A percentile compares a stretch with the other conserved stretches of the same genome.
These are phyloP conservation scores for Evansstolkia leycettana DNA, from an alignment of 495 filamentous ascomycete genomes.

Conservation along the genomic window DNA sequence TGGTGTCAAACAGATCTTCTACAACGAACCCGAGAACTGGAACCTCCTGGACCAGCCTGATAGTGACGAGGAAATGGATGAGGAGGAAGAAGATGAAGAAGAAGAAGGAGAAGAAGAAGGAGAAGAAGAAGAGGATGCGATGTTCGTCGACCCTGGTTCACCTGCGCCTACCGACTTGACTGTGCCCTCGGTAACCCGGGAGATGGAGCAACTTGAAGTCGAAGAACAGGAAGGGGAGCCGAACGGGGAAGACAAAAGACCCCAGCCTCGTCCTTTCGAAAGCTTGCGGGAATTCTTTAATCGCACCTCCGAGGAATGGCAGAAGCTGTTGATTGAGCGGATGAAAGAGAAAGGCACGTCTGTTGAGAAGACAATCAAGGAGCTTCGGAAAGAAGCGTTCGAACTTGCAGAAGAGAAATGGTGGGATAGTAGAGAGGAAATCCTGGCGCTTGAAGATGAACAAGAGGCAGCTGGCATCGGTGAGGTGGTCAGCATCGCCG, in stretches of 20 bases:
- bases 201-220: slow-evolving; percentile 49
- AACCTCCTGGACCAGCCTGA: slow-evolving; percentile 58
- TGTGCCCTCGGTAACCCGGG: slow-evolving; percentile 33
- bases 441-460: slow-evolving; percentile 85
- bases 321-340: slow-evolving; percentile 63
- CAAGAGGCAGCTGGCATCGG: slow-evolving; percentile 93
- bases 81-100: slow-evolving; percentile 53
- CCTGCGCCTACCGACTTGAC: slow-evolving; percentile 24
- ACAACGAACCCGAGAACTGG: slow-evolving; percentile 76
- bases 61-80: slow-evolving; percentile 57
- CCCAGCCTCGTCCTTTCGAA: slow-evolving; percentile 72
- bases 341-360: slow-evolving; percentile 44
- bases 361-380: slow-evolving; percentile 61
- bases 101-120: slow-evolving; percentile 44
- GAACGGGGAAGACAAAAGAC: slow-evolving; percentile 31
- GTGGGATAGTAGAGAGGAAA: slow-evolving; percentile 97
- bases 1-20: slow-evolving; percentile 81
- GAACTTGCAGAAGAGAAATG: slow-evolving; percentile 85
- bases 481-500: slow-evolving; percentile 80
- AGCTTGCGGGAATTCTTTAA: slow-evolving; percentile 83
- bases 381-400: slow-evolving; percentile 82
- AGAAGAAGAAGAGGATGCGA: slow-evolving; percentile 27
- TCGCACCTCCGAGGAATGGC: slow-evolving; percentile 82
- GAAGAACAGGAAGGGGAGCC: slow-evolving; percentile 42
- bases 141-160: slow-evolving; percentile 27